These are phyloP conservation scores for Luffa aegyptiaca DNA, from an alignment of 306 rosid genomes.

Conservation along the genomic window DNA sequence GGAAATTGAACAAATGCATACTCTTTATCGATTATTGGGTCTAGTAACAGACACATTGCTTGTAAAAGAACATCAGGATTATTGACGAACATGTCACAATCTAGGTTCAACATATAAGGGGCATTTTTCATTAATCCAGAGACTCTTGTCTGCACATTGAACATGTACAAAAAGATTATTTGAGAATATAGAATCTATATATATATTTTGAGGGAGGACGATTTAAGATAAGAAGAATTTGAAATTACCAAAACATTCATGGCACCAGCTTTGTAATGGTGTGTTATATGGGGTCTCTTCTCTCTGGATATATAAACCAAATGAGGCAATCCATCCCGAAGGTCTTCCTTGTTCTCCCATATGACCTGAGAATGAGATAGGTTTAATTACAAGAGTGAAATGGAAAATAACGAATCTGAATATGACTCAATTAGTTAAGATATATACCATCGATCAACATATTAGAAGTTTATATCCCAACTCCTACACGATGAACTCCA, in stretches of 20 bases:
- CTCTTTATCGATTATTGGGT: constrained; percentile 29
- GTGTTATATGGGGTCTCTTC: constrained; percentile 40
- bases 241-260: constrained; percentile 47
- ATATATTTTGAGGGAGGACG: neutral
- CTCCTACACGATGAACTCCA: too few relatives aligned
- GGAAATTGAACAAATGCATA: constrained; percentile 54
- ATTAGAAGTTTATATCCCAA: too few relatives aligned
- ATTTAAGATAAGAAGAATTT: neutral
- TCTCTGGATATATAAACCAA: constrained; percentile 58
- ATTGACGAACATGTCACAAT: constrained; percentile 61
- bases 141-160: constrained; percentile 35
- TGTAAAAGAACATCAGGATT: constrained; percentile 33
- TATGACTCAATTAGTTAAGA: too few relatives aligned
- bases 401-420: too few relatives aligned
- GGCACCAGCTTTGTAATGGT: constrained; percentile 71
- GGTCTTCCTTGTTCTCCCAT: constrained; percentile 40
- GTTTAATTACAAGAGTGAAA: neutral
- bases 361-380: constrained; percentile 21
- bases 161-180: neutral
- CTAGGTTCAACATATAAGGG: constrained; percentile 54
- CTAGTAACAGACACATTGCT: constrained; percentile 38
- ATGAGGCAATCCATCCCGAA: constrained; percentile 37
- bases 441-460: too few relatives aligned
- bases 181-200: neutral
- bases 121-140: constrained; percentile 65